These are phyloP conservation scores for Magnusiomyces tetraspermus DNA, from an alignment of 1,139 yeast species.

Conservation along the genomic window DNA sequence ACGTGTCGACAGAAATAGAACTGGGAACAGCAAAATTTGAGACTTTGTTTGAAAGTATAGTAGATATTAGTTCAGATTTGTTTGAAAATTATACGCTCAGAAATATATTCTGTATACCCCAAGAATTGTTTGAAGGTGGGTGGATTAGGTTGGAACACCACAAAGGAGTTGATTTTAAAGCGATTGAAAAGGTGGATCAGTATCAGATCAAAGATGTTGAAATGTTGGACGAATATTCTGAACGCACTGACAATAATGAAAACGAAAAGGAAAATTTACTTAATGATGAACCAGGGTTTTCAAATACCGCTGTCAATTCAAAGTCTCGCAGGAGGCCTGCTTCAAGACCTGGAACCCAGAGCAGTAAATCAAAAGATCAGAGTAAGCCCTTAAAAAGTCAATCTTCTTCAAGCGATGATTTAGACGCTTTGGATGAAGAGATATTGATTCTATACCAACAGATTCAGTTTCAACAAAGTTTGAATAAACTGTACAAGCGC, in stretches of 20 bases:
- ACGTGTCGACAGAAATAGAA: constrained; percentile 43
- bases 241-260: neutral
- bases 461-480: neutral
- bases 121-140: constrained; percentile 56
- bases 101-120: constrained; percentile 65
- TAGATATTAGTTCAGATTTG: constrained; percentile 81
- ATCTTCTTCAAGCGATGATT: neutral
- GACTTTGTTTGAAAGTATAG: constrained; percentile 61
- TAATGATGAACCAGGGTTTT: neutral
- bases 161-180: constrained; percentile 39
- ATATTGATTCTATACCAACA: neutral
- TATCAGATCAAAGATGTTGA: neutral
- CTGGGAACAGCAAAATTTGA: constrained; percentile 76
- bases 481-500: neutral
- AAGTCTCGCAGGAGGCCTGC: neutral
- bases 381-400: neutral
- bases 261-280: neutral
- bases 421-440: neutral
- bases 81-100: constrained; percentile 75
- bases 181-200: neutral
- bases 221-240: neutral
- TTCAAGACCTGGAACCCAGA: neutral
- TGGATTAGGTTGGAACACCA: constrained; percentile 65
- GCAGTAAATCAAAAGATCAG: neutral
- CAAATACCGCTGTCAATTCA: neutral